Evolutionary conservation across 768 basidiomycete genomes (phyloP), one percentile per base, ranked within the genome.

Genomic region (Gyrodon lividus): DNA sequence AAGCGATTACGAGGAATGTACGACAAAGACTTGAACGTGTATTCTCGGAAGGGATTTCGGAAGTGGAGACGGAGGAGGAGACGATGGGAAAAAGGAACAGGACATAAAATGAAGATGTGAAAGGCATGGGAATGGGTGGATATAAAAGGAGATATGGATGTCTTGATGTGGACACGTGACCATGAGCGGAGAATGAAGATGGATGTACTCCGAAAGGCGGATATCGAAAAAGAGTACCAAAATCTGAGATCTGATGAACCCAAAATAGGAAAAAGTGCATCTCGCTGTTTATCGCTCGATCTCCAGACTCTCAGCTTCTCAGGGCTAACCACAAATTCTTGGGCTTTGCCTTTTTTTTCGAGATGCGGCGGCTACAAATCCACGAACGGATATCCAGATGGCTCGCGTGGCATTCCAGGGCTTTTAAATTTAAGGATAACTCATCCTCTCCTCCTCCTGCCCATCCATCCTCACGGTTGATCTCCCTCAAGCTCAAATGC

Each of bases 371-470:
- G 44, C 43, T 46, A 55, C 51, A 55, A 56, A 56, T 53, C 43
- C 46, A 46, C 52, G 46, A 56, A 54, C 46, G 54, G 51, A 52
- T 42, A 53, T 56, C 35, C 42, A 42, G 41, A 24, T 38, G 30
- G 46, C 64, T 63, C 65, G 67, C 66, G 66, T 69, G 68, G 65
- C 63, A 34, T 38, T 42, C 46, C 47, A 46, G 45, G 41, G 37
- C 40, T 57, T 61, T 64, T 61, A 65, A 67, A 58, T 50, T 49
- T 52, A 28, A 54, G 38, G 10, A 6, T 7, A 54, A 48, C 57
- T 55, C 50, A 45, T 59, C 44, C 56, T 55, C 50, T 44, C 57
- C 56, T 57, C 50, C 52, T 48, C 61, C 59, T 51, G 60, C 43
- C 43, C 55, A 59, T 44, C 40, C 63, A 57, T 43, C 60, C 42